Evolutionary conservation across 1,139 yeast genomes (phyloP), one percentile per base, ranked within the genome.

Genomic region (Ashbya aceris): DNA sequence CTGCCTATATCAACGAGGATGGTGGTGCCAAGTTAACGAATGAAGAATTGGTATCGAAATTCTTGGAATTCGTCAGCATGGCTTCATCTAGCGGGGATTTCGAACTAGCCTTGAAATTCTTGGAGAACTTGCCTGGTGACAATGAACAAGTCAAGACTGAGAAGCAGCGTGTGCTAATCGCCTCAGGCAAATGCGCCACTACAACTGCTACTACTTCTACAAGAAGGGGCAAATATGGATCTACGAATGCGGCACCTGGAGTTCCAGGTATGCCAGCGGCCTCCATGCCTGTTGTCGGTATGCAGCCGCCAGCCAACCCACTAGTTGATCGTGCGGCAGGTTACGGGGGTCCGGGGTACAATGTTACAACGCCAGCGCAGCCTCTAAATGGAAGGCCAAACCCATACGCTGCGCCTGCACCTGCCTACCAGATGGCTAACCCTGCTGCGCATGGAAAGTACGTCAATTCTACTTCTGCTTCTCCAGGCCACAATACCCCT

Each of bases 21-120:
- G 69, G 71, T 28, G 58, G 58, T 29, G 52, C 58, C 5, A 56
- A 57, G 36, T 57, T 58, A 35, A 53, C 56, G 2, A 66, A 64
- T 38, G 61, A 65, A 13, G 64, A 65, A 10, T 49, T 66, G 30
- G 57, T 67, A 41, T 46, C 65, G 13, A 62, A 62, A 39, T 61
- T 62, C 39, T 54, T 62, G 51, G 97, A 91, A 61, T 91, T 83
- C 60, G 80, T 94, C 42, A 81, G 76, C 52, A 68, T 83, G 48
- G 79, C 89, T 45, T 83, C 95, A 4, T 79, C 89, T 32, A 78
- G 74, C 56, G 97, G 97, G 23, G 80, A 84, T 49, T 79, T 85
- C 54, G 94, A 81, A 12, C 68, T 91, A 51, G 97, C 97, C 3
- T 74, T 71, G 49, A 74, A 73, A 49, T 77, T 84, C 53, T 72